Evolutionary conservation across 768 basidiomycete genomes (phyloP).

Genomic region (Cubamyces lactineus): DNA sequence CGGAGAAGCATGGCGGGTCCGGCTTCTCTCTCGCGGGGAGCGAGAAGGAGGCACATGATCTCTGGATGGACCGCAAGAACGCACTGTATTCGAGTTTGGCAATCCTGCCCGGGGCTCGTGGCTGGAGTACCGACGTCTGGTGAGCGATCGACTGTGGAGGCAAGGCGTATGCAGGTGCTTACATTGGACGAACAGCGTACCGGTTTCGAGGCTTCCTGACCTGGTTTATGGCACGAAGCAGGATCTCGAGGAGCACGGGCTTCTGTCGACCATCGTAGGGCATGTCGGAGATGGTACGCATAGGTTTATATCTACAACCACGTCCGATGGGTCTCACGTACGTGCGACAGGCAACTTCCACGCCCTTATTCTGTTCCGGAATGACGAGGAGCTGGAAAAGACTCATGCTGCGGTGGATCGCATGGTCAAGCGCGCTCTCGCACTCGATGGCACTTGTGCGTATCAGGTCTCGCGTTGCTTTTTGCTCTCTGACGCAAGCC

Average conservation of each 20-base stretch:
- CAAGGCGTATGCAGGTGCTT: neutral
- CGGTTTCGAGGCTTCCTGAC: constrained; percentile 65
- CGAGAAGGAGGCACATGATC: constrained; percentile 63
- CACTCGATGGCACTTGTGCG: constrained; percentile 74
- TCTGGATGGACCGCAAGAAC: constrained; percentile 81
- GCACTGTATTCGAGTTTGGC: constrained; percentile 60
- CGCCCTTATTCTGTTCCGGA: constrained; percentile 40
- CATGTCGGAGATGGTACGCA: constrained; percentile 72
- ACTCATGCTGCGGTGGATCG: constrained; percentile 48
- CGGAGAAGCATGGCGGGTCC: constrained; percentile 66
- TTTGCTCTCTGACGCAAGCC: neutral
- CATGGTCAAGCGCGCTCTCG: constrained; percentile 70
- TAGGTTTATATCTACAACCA: neutral
- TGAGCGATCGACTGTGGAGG: constrained; percentile 30
- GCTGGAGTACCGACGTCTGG: constrained; percentile 82
- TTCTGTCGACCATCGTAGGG: constrained; percentile 70
- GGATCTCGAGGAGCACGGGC: constrained; percentile 59
- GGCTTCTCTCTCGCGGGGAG: constrained; percentile 67
- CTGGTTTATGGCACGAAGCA: constrained; percentile 71
- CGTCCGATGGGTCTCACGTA: neutral
- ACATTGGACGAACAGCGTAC: constrained; percentile 45
- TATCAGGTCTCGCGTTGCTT: neutral
- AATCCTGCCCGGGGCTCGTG: constrained; percentile 56
- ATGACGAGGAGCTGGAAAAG: constrained; percentile 40
- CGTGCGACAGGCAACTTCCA: constrained; percentile 46